A percentile compares a stretch with the other conserved stretches of the same genome.
These are phyloP conservation scores for Beauveria brongniartii DNA, from an alignment of 2,329 filamentous ascomycete genomes.

Conservation along the genomic window DNA sequence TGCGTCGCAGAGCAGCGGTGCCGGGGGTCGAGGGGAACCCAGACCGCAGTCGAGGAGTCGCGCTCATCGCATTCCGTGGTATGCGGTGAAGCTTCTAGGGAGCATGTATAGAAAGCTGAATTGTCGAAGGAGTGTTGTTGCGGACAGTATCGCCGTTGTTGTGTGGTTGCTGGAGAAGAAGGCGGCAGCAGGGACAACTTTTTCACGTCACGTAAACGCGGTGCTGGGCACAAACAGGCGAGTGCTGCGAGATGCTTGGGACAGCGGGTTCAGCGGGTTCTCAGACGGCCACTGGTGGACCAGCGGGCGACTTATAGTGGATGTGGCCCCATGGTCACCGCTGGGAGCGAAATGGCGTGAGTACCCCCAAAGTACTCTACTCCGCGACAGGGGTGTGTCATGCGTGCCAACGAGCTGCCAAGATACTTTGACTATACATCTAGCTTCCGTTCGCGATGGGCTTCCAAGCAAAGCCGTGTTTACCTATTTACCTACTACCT, in stretches of 20 bases:
- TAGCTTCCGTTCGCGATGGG: background rate
- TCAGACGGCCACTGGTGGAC: background rate
- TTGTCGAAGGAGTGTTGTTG: background rate
- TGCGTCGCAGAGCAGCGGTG: constrained; percentile 32
- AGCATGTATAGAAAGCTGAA: background rate
- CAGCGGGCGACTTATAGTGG: background rate
- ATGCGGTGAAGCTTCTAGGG: constrained; percentile 8
- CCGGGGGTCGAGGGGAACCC: constrained; percentile 71
- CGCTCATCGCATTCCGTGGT: constrained; percentile 65
- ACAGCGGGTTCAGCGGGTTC: background rate
- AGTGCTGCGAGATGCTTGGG: too few species aligned
- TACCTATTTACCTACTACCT: too few species aligned
- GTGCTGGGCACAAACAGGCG: constrained; percentile 3
- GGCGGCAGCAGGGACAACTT: background rate
- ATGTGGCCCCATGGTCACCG: background rate
- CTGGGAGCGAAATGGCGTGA: background rate
- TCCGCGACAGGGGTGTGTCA: too few species aligned
- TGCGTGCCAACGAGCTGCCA: background rate
- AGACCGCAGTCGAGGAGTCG: constrained; percentile 74
- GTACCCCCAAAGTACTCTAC: background rate
- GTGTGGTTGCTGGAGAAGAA: constrained; percentile 4
- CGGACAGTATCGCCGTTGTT: background rate
- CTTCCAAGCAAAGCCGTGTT: background rate
- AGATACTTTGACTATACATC: background rate
- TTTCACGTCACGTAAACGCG: constrained; percentile 11